phyloP scores from a whole-genome alignment of 495 filamentous ascomycete genomes.

The Aspergillus nanangensis region DNA sequence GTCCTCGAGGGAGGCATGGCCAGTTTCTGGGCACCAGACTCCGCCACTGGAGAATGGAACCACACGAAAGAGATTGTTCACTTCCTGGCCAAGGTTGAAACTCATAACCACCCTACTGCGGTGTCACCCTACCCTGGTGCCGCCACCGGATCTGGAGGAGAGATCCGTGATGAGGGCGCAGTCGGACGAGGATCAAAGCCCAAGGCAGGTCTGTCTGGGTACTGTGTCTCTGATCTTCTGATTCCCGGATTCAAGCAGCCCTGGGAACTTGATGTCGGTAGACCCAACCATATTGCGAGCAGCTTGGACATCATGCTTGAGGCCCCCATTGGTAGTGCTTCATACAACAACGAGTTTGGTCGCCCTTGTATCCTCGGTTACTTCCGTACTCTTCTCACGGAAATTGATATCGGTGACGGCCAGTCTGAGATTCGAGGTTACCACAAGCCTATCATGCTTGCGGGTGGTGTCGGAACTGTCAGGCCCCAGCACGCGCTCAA shows the following conservation, averaged over 20 bases:
- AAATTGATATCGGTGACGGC: conserved; percentile 55
- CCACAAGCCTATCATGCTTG: conserved; percentile 99
- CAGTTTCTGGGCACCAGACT: conserved; percentile 79
- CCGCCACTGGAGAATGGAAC: conserved; percentile 80
- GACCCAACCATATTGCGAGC: conserved; percentile 86
- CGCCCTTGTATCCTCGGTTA: conserved; percentile 85
- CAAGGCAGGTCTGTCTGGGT: conserved; percentile 88
- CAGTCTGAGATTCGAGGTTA: conserved; percentile 78
- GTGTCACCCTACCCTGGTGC: conserved; percentile 82
- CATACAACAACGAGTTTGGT: conserved; percentile 98
- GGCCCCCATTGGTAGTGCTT: conserved; percentile 87
- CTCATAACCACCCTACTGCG: conserved; percentile 95
- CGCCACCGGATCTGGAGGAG: conserved; percentile 91
- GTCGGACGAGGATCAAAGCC: conserved; percentile 90
- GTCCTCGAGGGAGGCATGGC: conserved; percentile 75
- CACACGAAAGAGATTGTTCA: conserved; percentile 84
- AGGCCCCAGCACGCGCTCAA: conserved; percentile 89
- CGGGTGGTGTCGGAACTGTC: conserved; percentile 95
- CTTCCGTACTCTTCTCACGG: conserved; percentile 79
- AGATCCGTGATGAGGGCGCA: conserved; percentile 91
- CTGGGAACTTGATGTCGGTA: conserved; percentile 90
- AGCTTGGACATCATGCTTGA: conserved; percentile 95
- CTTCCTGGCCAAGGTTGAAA: conserved; percentile 92
- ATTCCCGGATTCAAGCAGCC: conserved; percentile 77
- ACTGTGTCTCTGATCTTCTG: conserved; percentile 87